Base-by-base conservation (phyloP, 306 rosid species). In the Vigna mungo region DNA sequence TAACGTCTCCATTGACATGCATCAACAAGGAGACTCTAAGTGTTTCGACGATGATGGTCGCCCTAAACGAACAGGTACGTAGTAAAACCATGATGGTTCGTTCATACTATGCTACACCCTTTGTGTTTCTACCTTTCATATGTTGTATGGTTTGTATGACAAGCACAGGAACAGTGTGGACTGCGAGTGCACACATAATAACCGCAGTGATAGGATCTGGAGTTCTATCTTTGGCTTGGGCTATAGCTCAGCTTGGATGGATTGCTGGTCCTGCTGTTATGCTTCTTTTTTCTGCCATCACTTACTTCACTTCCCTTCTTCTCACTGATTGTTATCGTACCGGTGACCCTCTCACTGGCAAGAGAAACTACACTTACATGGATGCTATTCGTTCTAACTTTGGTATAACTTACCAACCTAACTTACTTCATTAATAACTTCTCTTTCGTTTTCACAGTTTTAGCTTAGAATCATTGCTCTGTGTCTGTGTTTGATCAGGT, bases 141-240 rank as follows among this genome's bases (percentile, higher is more conserved):
- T 16, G 16, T 65, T 64, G 1, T 64, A 1, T 71, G 21, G 17
- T 41, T 18, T 43, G 21, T 39, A 12, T 67, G 72, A 52, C 0
- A 23, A 8, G 20, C 14, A 49, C 46, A 91, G 98, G 98, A 62
- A 93, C 84, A 16, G 66, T 78, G 17, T 93, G 94, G 97, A 93
- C 97, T 0, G 87, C 92, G 7, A 90, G 96, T 84, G 88, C 98
- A 39, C 98, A 91, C 82, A 87, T 91, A 44, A 90, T 93, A 47
- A 93, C 98, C 0, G 98, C 97, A 2, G 97, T 91, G 55, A 90
- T 93, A 20, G 98, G 98, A 0, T 90, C 98, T 5, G 98, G 98
- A 4, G 98, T 93, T 62, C 51, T 91, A 18, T 79, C 98, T 2
- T 69, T 93, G 83, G 97, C 97, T 52, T 93, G 92, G 92, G 97